Percentiles rank a stretch among this genome's conserved stretches.
phyloP scores from a whole-genome alignment of 495 filamentous ascomycete genomes.

The Aspergillus ellipticus region DNA sequence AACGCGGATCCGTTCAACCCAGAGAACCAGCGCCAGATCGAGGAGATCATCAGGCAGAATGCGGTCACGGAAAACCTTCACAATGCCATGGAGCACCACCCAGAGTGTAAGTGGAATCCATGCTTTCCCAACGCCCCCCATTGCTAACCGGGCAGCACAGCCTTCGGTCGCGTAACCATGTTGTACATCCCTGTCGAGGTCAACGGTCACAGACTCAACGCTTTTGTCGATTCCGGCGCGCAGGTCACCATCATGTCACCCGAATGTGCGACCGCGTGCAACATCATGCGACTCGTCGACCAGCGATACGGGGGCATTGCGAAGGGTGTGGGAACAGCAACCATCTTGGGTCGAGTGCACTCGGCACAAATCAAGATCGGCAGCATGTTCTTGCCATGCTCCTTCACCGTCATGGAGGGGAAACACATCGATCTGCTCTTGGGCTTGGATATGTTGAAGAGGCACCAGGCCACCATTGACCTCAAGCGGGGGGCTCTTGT shows the following conservation, averaged over 20 bases:
- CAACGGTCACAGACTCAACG: constrained; percentile 86
- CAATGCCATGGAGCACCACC: constrained; percentile 92
- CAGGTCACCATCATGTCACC: constrained; percentile 99
- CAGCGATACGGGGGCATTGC: constrained; percentile 87
- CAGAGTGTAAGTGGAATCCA: constrained; percentile 66
- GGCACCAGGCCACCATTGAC: constrained; percentile 91
- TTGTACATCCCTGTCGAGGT: constrained; percentile 96
- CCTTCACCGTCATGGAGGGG: constrained; percentile 99
- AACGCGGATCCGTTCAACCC: constrained; percentile 91
- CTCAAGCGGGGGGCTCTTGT: constrained; percentile 72
- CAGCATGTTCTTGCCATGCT: constrained; percentile 79
- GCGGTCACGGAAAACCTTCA: constrained; percentile 90
- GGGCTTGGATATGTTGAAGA: constrained; percentile 92
- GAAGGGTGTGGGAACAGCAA: constrained; percentile 87
- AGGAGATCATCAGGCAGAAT: constrained; percentile 94
- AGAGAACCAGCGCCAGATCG: constrained; percentile 88
- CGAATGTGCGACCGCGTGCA: constrained; percentile 80
- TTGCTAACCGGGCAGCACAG: constrained; percentile 45
- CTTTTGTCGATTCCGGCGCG: constrained; percentile 95
- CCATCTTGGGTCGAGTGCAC: constrained; percentile 91
- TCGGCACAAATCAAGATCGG: constrained; percentile 92
- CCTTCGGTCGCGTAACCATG: constrained; percentile 90
- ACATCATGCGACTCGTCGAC: constrained; percentile 97
- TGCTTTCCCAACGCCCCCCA: background rate
- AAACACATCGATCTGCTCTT: constrained; percentile 95